Evolutionary conservation across 2,329 filamentous ascomycete species (phyloP), one percentile per base, ranked within the genome.

Genomic region (Biscogniauxia sp.): DNA sequence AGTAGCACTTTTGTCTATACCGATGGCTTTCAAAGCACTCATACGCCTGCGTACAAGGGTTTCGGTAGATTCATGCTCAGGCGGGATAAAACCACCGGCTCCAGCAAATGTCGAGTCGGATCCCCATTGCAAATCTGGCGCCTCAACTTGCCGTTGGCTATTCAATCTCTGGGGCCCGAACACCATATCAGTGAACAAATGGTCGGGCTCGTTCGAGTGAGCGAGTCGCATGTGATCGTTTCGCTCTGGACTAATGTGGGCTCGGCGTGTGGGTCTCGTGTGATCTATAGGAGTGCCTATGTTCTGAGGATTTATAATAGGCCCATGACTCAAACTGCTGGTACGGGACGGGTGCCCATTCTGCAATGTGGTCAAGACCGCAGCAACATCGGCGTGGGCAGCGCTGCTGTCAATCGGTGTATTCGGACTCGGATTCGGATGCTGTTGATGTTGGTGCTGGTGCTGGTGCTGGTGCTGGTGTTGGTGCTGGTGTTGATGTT

Each of bases 61-160:
- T 61, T 88, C 85, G 32, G 79, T 78, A 2, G 84, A 84, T 45
- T 88, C 86, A 66, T 84, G 64, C 81, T 61, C 81, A 76, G 6
- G 82, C 0, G 87, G 83, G 6, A 84, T 76, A 67, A 88, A 92
- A n/a, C 80, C 82, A 66, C 85, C 83, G 5, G 80, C 72, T 20
- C 76, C 74, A 62, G 77, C 81, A 70, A 92, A 92, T 60, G 79
- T 84, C n/a, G 81, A 73, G 72, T 92, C 89, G 0, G 89, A 89
- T 9, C 89, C 89, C 84, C 86, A 91, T 63, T 84, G 83, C 52
- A 89, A 78, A 56, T 83, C 60, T 74, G 72, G 57, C 71, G 75
- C 41, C 74, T 74, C 69, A 74, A 74, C 61, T 74, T 73, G 61
- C 74, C 64, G 56, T 55, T 67, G 67, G 52, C 37, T 63, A 51